phyloP scores from a whole-genome alignment of 73 alveolate species.

The Paramecium pentaurelia region DNA sequence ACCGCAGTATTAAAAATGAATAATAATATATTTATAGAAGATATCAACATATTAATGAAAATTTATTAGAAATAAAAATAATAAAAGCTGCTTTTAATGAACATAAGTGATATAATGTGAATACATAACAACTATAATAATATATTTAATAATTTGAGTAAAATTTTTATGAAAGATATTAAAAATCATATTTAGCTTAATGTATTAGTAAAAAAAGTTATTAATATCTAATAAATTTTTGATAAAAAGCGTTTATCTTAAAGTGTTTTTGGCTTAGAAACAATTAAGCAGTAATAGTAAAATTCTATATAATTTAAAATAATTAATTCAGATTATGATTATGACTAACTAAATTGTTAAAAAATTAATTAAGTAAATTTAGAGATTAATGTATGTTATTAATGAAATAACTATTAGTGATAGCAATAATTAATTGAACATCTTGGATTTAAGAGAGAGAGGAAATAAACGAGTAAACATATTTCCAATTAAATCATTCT shows the following conservation, averaged over 20 bases:
- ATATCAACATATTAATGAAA: not conserved
- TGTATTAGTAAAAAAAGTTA: no score
- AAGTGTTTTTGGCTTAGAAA: no score
- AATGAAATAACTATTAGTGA: not conserved
- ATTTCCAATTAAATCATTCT: no score
- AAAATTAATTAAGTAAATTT: not conserved
- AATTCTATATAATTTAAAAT: not conserved
- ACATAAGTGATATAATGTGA: not conserved
- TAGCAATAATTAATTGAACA: not conserved
- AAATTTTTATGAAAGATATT: not conserved
- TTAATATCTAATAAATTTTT: no score
- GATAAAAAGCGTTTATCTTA: no score
- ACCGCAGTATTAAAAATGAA: not conserved
- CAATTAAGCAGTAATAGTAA: not conserved
- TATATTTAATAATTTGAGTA: not conserved
- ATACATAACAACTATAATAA: not conserved
- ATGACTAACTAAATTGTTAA: not conserved
- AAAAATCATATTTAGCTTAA: not conserved
- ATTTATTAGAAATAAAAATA: no score
- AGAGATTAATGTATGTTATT: not conserved
- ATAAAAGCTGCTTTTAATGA: no score
- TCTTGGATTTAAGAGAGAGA: not conserved
- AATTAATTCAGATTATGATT: not conserved
- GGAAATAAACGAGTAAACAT: not conserved
- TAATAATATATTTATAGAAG: not conserved